Evolutionary conservation across 208 protist genomes (phyloP).

Genomic region (Crithidia acanthocephali): DNA sequence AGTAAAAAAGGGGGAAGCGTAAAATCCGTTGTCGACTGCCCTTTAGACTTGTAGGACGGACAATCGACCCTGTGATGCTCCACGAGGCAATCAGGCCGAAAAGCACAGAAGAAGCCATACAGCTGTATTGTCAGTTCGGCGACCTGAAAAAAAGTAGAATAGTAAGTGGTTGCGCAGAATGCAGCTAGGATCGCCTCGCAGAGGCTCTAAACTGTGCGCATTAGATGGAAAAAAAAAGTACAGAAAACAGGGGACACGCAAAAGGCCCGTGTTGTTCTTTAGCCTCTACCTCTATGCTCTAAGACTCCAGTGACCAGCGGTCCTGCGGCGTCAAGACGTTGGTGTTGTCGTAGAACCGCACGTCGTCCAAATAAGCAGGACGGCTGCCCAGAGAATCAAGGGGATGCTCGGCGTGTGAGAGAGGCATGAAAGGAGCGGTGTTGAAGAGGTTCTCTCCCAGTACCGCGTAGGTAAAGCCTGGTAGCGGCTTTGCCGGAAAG

Average conservation of each 20-base stretch:
- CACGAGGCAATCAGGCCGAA: not conserved
- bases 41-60: not conserved
- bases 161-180: no score
- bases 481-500: slow-evolving; percentile 51
- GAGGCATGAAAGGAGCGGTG: not conserved
- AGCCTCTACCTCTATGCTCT: not conserved
- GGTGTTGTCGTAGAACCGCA: slow-evolving; percentile 14
- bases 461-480: not conserved
- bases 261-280: no score
- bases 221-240: not conserved
- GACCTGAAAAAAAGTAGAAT: no score
- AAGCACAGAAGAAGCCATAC: no score
- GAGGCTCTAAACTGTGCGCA: not conserved
- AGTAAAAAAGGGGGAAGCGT: not conserved
- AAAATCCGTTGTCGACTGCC: no score
- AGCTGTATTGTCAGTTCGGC: no score
- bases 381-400: slow-evolving; percentile 16
- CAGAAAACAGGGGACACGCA: no score
- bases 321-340: slow-evolving; percentile 18
- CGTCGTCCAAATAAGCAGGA: slow-evolving; percentile 17
- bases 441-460: not conserved
- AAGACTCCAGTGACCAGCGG: slow-evolving; percentile 11
- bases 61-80: not conserved
- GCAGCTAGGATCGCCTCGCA: not conserved
- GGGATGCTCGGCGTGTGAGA: slow-evolving; percentile 9